Conservation (phyloP, 139 green algal genomes). For the Ostreobium quekettii region DNA sequence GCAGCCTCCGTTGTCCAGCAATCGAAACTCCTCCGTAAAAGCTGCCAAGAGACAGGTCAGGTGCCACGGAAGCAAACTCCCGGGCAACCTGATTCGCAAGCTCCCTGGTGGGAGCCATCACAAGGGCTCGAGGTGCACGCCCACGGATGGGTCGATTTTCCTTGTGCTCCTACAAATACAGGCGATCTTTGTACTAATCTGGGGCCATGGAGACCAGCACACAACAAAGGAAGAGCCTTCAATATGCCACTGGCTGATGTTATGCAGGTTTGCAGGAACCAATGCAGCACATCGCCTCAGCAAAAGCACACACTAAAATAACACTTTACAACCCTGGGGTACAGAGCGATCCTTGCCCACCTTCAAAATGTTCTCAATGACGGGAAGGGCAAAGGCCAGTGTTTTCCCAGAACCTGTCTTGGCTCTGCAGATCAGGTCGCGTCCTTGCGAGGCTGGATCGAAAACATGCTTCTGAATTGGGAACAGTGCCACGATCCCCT, state of each 20-base stretch:
- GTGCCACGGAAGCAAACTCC: slow-evolving; percentile 74
- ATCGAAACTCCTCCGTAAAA: slow-evolving; percentile 70
- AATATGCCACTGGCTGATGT: background rate
- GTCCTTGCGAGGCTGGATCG: slow-evolving; percentile 58
- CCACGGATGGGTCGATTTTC: slow-evolving; percentile 15
- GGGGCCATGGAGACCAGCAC: too few relatives aligned
- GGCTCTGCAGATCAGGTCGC: slow-evolving; percentile 87
- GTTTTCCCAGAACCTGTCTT: slow-evolving; percentile 96
- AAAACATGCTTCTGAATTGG: slow-evolving; percentile 77
- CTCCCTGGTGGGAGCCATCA: slow-evolving; percentile 94
- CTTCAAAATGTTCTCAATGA: slow-evolving; percentile 82
- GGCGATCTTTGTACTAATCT: too few relatives aligned
- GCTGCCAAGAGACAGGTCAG: slow-evolving; percentile 51
- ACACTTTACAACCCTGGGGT: slow-evolving; percentile 1
- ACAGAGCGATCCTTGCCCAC: slow-evolving; percentile 23
- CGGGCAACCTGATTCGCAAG: slow-evolving; percentile 93
- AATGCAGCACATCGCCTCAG: background rate
- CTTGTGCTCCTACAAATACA: slow-evolving; percentile 17
- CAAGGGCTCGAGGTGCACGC: slow-evolving; percentile 63
- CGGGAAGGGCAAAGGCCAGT: slow-evolving; percentile 92
- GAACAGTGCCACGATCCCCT: slow-evolving; percentile 70
- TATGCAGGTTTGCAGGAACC: background rate
- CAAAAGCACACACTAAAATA: background rate
- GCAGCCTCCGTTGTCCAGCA: background rate
- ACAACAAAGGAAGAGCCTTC: background rate